Evolutionary conservation across 2,329 filamentous ascomycete species (phyloP).

Genomic region (Penicillium janthinellum): DNA sequence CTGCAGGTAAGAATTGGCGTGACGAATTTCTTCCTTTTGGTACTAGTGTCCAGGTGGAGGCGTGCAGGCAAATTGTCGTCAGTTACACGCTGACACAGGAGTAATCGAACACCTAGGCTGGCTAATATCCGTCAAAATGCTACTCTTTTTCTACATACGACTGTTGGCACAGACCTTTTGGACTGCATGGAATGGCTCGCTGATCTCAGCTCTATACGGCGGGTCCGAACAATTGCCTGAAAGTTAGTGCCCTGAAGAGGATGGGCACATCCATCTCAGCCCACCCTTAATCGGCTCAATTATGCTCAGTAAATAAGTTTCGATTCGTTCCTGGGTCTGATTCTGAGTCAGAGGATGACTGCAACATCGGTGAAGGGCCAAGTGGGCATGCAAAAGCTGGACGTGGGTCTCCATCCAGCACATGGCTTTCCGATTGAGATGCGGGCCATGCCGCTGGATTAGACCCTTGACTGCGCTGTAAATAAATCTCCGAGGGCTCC

Average conservation of each 20-base stretch:
- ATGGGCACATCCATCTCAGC: neutral
- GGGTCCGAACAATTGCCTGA: neutral
- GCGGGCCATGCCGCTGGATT: neutral
- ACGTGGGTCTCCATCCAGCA: neutral
- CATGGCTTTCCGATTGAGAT: neutral
- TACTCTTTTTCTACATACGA: neutral
- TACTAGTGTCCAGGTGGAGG: too few relatives aligned
- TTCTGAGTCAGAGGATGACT: conserved; percentile 1
- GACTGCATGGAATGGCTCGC: neutral
- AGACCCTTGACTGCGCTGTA: neutral
- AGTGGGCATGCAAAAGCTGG: neutral
- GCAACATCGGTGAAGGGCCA: neutral
- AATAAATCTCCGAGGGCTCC: conserved; percentile 1
- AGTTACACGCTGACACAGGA: too few relatives aligned
- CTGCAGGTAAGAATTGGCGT: conserved; percentile 1
- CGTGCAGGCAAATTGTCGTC: too few relatives aligned
- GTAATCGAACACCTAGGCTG: too few relatives aligned
- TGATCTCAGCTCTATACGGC: neutral
- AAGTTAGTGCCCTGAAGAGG: neutral
- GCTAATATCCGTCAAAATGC: too few relatives aligned
- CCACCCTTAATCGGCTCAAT: neutral
- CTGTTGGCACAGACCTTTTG: neutral
- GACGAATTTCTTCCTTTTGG: too few relatives aligned
- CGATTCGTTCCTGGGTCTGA: neutral
- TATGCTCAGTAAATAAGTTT: neutral